Percentiles rank a stretch among this genome's conserved stretches.
phyloP scores from a whole-genome alignment of 2,329 filamentous ascomycete genomes.

The Phialophora tarda region DNA sequence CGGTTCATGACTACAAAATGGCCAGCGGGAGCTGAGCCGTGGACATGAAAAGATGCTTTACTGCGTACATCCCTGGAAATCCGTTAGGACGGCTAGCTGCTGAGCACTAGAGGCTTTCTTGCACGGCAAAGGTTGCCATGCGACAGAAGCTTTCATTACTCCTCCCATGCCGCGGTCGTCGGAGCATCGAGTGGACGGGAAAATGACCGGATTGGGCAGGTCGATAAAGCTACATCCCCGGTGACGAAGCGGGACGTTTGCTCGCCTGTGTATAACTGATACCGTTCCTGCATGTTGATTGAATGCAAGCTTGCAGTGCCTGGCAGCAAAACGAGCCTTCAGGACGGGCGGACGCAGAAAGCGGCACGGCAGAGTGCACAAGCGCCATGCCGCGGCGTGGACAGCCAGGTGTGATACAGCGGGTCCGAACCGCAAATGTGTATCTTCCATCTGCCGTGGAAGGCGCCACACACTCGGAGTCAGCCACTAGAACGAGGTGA shows the following conservation, averaged over 20 bases:
- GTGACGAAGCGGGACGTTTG: not conserved
- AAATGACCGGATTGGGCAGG: not conserved
- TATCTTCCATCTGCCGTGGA: constrained; percentile 9
- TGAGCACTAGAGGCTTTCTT: not conserved
- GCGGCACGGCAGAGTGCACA: constrained; percentile 34
- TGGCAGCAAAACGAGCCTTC: constrained; percentile 26
- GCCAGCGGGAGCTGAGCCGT: not conserved
- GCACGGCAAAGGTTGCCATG: constrained; percentile 4
- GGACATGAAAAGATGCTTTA: not conserved
- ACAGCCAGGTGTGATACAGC: constrained; percentile 15
- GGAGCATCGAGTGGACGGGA: not conserved
- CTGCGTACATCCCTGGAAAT: not conserved
- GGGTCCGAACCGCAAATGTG: constrained; percentile 20
- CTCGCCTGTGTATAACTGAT: constrained; percentile 31
- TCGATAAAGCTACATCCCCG: not conserved
- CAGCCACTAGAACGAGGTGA: not conserved
- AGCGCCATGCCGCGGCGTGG: constrained; percentile 26
- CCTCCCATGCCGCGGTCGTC: not conserved
- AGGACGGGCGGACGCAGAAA: constrained; percentile 32
- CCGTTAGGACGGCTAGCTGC: not conserved
- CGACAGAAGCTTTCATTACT: not conserved
- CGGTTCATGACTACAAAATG: not conserved
- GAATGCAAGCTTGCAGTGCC: constrained; percentile 16
- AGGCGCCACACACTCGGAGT: not conserved
- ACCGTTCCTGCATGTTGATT: constrained; percentile 36